These are phyloP conservation scores for Helianthus annuus DNA, from an alignment of 129 eudicot species.

Conservation along the genomic window HanXRQr2.0-SUNRISE NC_035442.2:145244145-145244644, in stretches of 20 bases:
- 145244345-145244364: conserved; percentile 60
- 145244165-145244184: conserved; percentile 50
- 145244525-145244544: conserved; percentile 65
- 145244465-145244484: conserved; percentile 49
- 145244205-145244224: conserved; percentile 80
- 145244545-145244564: conserved; percentile 65
- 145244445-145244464: conserved; percentile 60
- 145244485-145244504: conserved; percentile 51
- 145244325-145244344: conserved; percentile 54
- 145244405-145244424: conserved; percentile 66
- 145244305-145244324: conserved; percentile 88
- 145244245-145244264: conserved; percentile 46
- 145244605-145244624: conserved; percentile 69
- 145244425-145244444: conserved; percentile 72
- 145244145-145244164: conserved; percentile 50
- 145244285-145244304: conserved; percentile 61
- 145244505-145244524: conserved; percentile 69
- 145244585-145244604: conserved; percentile 50
- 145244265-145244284: conserved; percentile 71
- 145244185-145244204: conserved; percentile 48
- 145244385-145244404: conserved; percentile 60
- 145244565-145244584: conserved; percentile 46
- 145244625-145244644: conserved; percentile 79
- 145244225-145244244: conserved; percentile 61
- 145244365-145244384: conserved; percentile 49